Base-by-base conservation (phyloP, 164 flowering plant species). In the Umbilicus rupestris region DNA sequence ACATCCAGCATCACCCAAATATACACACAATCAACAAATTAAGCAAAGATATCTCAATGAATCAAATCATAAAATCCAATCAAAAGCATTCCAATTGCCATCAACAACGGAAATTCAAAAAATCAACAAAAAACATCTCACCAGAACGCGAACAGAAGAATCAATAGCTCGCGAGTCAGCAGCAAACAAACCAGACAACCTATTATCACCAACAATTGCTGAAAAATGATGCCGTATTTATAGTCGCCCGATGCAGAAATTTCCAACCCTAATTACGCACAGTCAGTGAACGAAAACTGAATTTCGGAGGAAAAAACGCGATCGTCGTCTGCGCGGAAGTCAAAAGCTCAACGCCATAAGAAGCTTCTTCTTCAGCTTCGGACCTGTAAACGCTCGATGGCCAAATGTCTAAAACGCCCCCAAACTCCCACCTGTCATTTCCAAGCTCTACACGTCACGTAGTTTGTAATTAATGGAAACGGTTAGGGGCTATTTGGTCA, bases 231-330 rank as follows among this genome's bases (percentile, higher is more conserved):
- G 58, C 24, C 14, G 58, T 22, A 52, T 52, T 52, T 52, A 52
- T 24, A 52, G 58, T 52, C 28, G 58, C 24, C 29, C 58, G 30
- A 52, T 52, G 58, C 58, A 24, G 58, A 52, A 52, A 24, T 52
- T 52, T 52, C 58, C 58, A 52, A 52, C 14, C 3, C 29, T 52
- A 12, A 24, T 16, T 19, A 9, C 30, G 30, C 28, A 52, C 0
- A 52, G 58, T 7, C 9, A 52, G 58, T 52, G 58, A 52, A 52
- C 28, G 58, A 52, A 11, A 12, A 24, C 16, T 30, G 58, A 52
- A 52, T 52, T 52, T 52, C 30, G 58, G 58, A 52, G 58, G 24
- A 52, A 41, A 52, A 52, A 52, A 52, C 55, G 28, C 58, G 58
- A 52, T 52, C 58, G 58, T 50, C 58, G 58, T 22, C 15, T 50